Conservation (phyloP, 1,139 yeast genomes). For the Pneumocystis wakefieldiae region DNA sequence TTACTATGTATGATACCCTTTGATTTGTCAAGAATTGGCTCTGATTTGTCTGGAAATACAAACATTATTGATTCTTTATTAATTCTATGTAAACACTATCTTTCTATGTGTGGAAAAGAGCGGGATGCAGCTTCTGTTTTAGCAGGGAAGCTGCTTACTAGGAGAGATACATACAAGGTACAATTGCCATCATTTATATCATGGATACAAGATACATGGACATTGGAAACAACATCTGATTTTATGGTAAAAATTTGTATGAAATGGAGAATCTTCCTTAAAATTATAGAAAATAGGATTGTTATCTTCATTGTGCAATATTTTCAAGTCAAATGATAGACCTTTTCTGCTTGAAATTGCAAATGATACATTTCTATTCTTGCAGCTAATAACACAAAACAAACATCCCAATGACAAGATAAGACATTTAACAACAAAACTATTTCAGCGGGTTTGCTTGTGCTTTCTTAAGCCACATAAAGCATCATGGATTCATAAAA, state of each 20-base stretch:
- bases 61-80: constrained; percentile 28
- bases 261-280: too few relatives aligned
- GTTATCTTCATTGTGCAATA: background rate
- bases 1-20: constrained; percentile 61
- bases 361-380: constrained; percentile 1
- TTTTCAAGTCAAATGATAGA: constrained; percentile 1
- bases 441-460: background rate
- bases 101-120: constrained; percentile 35
- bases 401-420: background rate
- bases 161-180: constrained; percentile 23
- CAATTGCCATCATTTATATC: constrained; percentile 8
- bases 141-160: constrained; percentile 29
- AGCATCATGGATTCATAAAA: background rate
- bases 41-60: background rate
- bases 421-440: background rate
- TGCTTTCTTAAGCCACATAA: background rate
- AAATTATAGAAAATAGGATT: background rate
- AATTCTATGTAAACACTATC: constrained; percentile 23
- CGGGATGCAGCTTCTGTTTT: constrained; percentile 33
- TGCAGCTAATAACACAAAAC: background rate
- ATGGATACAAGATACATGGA: constrained; percentile 13
- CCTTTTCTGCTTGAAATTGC: background rate
- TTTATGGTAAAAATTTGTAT: constrained; percentile 1
- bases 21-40: constrained; percentile 31
- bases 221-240: background rate